phyloP scores from a whole-genome alignment of 108 stramenopile genomes.

The Nitzschia inconspicua region DNA sequence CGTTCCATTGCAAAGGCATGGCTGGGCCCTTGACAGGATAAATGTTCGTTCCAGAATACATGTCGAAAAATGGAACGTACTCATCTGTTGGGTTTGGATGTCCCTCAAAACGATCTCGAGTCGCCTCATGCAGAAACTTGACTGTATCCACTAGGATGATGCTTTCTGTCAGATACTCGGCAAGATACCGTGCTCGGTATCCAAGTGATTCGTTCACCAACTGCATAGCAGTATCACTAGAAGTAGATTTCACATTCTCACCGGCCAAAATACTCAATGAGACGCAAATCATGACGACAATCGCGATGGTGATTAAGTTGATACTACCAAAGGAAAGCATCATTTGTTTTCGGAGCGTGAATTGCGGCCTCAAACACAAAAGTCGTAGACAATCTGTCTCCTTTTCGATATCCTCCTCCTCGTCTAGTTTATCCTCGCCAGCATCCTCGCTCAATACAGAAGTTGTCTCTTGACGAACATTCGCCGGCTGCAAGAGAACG shows the following conservation, averaged over 20 bases:
- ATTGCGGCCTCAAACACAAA: slow-evolving; percentile 32
- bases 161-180: slow-evolving; percentile 24
- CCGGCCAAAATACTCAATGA: slow-evolving; percentile 21
- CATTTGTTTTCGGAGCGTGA: slow-evolving; percentile 40
- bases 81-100: slow-evolving; percentile 37
- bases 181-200: slow-evolving; percentile 23
- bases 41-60: background rate
- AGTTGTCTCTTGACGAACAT: background rate
- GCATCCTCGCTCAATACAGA: slow-evolving; percentile 13
- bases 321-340: slow-evolving; percentile 48
- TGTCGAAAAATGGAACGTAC: slow-evolving; percentile 43
- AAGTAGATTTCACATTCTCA: slow-evolving; percentile 17
- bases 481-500: slow-evolving; percentile 9
- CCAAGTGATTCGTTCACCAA: slow-evolving; percentile 6
- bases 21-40: slow-evolving; percentile 23
- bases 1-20: slow-evolving; percentile 46
- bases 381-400: background rate
- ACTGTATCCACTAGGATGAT: slow-evolving; percentile 9
- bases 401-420: slow-evolving; percentile 2
- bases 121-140: slow-evolving; percentile 28
- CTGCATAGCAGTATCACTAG: slow-evolving; percentile 7
- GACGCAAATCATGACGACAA: slow-evolving; percentile 35
- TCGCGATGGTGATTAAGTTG: slow-evolving; percentile 21
- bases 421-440: background rate
- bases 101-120: slow-evolving; percentile 49